phyloP scores from a whole-genome alignment of 169 alveolate species.

The Plasmodium blacklocki region DNA sequence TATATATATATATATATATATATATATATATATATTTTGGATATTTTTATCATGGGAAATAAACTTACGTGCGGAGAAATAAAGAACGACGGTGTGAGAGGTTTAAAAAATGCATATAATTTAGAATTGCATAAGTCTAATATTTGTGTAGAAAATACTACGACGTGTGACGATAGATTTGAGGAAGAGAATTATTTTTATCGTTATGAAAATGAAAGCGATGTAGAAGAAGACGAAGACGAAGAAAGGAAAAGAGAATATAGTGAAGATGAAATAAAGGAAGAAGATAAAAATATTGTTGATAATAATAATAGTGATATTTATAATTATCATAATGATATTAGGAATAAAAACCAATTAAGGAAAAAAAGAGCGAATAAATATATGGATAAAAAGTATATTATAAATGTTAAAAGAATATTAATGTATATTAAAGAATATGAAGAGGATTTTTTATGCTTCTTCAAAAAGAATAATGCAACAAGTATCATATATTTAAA shows the following conservation, averaged over 20 bases:
- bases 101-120: neutral
- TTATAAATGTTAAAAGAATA: slow-evolving; percentile 53
- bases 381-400: slow-evolving; percentile 1
- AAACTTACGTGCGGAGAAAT: slow-evolving; percentile 47
- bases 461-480: slow-evolving; percentile 45
- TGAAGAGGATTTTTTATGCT: slow-evolving; percentile 34
- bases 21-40: too few relatives aligned
- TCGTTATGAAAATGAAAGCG: slow-evolving; percentile 26
- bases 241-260: slow-evolving; percentile 25
- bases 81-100: slow-evolving; percentile 15
- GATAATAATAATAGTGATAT: slow-evolving; percentile 7
- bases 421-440: slow-evolving; percentile 54
- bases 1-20: too few relatives aligned
- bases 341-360: neutral
- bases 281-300: neutral
- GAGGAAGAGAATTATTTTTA: slow-evolving; percentile 61
- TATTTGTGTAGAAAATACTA: slow-evolving; percentile 1
- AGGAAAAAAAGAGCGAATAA: neutral
- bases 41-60: slow-evolving; percentile 39
- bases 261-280: slow-evolving; percentile 12
- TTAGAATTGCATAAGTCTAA: neutral
- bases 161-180: neutral
- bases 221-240: slow-evolving; percentile 13
- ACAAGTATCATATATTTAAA: slow-evolving; percentile 47
- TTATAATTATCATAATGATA: neutral